phyloP scores from a whole-genome alignment of 306 rosid genomes.

The Astragalus glycyphyllos region DNA sequence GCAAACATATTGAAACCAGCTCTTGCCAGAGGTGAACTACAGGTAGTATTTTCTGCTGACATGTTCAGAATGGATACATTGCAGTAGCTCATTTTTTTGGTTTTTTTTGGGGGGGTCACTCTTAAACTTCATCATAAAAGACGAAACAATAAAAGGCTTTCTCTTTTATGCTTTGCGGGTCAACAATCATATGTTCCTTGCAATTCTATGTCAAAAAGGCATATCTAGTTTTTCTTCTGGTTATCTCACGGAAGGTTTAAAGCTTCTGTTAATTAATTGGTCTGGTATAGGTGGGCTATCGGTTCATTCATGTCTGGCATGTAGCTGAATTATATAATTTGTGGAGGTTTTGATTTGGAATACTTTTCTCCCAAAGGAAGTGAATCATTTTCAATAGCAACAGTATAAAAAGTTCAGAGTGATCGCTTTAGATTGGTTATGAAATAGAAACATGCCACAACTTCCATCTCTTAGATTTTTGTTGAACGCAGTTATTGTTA shows the following conservation, averaged over 20 bases:
- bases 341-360: background rate
- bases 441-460: background rate
- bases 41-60: constrained; percentile 56
- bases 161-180: constrained; percentile 1
- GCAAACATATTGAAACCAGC: constrained; percentile 96
- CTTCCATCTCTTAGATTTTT: background rate
- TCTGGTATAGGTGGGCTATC: background rate
- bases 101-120: background rate
- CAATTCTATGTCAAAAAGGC: background rate
- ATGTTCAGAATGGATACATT: background rate
- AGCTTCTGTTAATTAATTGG: background rate
- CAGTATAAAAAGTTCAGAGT: background rate
- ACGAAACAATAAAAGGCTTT: background rate
- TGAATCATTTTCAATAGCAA: background rate
- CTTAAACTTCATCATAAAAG: constrained; percentile 1
- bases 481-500: background rate
- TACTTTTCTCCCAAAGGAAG: background rate
- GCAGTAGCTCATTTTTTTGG: constrained; percentile 7
- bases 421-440: constrained; percentile 1
- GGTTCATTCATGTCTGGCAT: background rate
- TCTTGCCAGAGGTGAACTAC: constrained; percentile 96
- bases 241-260: background rate
- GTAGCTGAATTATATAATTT: background rate
- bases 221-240: constrained; percentile 1
- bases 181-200: too few relatives aligned